A percentile compares a stretch with the other conserved stretches of the same genome.
phyloP scores from a whole-genome alignment of 805 yeast genomes.

The Pichia gijzeniarum region DNA sequence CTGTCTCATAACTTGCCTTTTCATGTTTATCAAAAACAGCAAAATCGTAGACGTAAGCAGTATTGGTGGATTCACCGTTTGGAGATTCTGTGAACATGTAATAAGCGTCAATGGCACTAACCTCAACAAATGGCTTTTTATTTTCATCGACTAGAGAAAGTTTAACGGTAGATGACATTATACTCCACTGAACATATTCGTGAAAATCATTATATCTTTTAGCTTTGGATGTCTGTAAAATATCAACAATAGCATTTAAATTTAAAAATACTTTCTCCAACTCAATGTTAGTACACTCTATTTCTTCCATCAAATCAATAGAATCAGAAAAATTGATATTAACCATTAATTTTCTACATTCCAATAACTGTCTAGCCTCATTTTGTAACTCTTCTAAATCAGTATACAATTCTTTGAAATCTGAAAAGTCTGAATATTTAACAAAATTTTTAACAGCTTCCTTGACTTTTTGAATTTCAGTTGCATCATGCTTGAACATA shows the following conservation, averaged over 20 bases:
- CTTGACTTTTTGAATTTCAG: constrained; percentile 36
- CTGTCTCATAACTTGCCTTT: constrained; percentile 58
- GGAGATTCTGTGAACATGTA: constrained; percentile 57
- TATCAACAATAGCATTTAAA: constrained; percentile 23
- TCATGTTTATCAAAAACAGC: constrained; percentile 65
- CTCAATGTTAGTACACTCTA: constrained; percentile 21
- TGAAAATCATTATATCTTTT: constrained; percentile 29
- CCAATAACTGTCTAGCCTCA: constrained; percentile 18
- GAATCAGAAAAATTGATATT: constrained; percentile 1
- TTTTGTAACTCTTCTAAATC: constrained; percentile 19
- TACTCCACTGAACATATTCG: constrained; percentile 45
- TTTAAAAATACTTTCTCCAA: constrained; percentile 23
- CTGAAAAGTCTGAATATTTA: constrained; percentile 24
- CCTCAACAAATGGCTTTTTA: constrained; percentile 63
- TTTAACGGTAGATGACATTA: constrained; percentile 63
- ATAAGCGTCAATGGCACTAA: constrained; percentile 56
- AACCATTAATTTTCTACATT: constrained; percentile 21
- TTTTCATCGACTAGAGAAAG: constrained; percentile 61
- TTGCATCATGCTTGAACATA: constrained; percentile 32
- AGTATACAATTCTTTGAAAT: constrained; percentile 18
- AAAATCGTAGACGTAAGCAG: constrained; percentile 54
- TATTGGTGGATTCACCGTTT: constrained; percentile 64
- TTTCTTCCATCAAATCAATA: constrained; percentile 7
- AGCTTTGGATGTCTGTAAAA: constrained; percentile 26
- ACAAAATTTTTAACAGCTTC: constrained; percentile 29